Base-by-base conservation (phyloP, 345 rosid genomes). In the Anastatica hierochuntica region DNA sequence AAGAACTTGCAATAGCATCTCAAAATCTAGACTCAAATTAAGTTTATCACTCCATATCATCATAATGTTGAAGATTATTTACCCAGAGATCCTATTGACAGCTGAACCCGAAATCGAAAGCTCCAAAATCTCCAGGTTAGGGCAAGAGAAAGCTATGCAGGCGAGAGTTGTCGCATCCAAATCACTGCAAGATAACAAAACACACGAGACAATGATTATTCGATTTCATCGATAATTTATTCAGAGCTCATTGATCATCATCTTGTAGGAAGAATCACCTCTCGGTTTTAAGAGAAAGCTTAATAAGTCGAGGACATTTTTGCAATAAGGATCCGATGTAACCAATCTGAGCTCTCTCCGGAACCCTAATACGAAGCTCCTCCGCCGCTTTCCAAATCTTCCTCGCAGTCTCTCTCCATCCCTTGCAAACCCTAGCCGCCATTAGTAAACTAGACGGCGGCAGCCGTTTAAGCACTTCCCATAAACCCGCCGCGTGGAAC, bases 141-240 rank as follows among this genome's bases (percentile, higher is more conserved):
- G 95, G 56, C 97, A 88, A 20, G 99, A 88, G 58, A 94, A 94
- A 0, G 95, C 97, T 72, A 94, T 80, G 68, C 95, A 94, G 2
- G 99, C 97, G 47, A 94, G 56, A 80, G 82, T 80, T 0, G 97
- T 85, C 11, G 97, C 83, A 45, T 94, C 97, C 26, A 85, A 69
- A 63, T 88, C 97, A 67, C 95, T 94, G 84, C 78, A 70, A 17
- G 26, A 19, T 7, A 8, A 26, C 10, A n/a, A n/a, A n/a, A n/a
- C n/a, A n/a, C n/a, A n/a, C n/a, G n/a, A n/a, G n/a, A n/a, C n/a
- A n/a, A n/a, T n/a, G n/a, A n/a, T n/a, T n/a, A n/a, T n/a, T n/a
- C n/a, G n/a, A n/a, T n/a, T n/a, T n/a, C n/a, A n/a, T n/a, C n/a
- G n/a, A n/a, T n/a, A 24, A 24, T 24, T 24, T 24, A 24, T 24